Conservation (phyloP, 768 basidiomycete species). For the Boletus pseudo-olivaceus region DNA sequence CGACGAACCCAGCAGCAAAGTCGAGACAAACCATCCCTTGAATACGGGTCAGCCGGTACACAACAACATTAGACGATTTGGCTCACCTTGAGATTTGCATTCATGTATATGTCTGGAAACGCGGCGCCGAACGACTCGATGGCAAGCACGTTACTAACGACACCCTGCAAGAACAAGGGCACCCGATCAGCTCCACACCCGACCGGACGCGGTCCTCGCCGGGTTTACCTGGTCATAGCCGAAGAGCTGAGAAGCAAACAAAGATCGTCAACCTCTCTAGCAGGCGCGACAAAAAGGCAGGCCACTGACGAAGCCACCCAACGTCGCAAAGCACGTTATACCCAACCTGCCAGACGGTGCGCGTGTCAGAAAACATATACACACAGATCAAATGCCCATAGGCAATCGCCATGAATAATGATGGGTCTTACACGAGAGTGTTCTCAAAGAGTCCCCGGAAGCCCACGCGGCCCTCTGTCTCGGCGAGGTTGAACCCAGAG, state of each 20-base stretch:
- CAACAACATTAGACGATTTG: neutral
- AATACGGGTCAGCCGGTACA: neutral
- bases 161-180: constrained; percentile 18
- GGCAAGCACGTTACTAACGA: constrained; percentile 31
- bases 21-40: constrained; percentile 34
- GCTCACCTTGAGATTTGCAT: constrained; percentile 25
- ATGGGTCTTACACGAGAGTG: constrained; percentile 23
- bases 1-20: constrained; percentile 25
- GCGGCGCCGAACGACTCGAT: constrained; percentile 34
- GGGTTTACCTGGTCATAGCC: constrained; percentile 29
- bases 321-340: constrained; percentile 30
- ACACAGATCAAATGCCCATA: neutral
- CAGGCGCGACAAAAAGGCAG: neutral
- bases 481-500: constrained; percentile 8
- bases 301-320: constrained; percentile 31
- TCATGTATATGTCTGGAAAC: constrained; percentile 30
- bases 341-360: constrained; percentile 20
- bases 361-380: neutral
- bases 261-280: neutral
- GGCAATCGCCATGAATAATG: neutral
- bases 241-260: constrained; percentile 21
- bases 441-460: constrained; percentile 29
- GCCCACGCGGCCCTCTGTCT: constrained; percentile 21
- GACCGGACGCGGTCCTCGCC: neutral
- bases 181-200: neutral